phyloP scores from a whole-genome alignment of 192 early-diverging fungal genomes.

The Umbelopsis isabellina region DNA sequence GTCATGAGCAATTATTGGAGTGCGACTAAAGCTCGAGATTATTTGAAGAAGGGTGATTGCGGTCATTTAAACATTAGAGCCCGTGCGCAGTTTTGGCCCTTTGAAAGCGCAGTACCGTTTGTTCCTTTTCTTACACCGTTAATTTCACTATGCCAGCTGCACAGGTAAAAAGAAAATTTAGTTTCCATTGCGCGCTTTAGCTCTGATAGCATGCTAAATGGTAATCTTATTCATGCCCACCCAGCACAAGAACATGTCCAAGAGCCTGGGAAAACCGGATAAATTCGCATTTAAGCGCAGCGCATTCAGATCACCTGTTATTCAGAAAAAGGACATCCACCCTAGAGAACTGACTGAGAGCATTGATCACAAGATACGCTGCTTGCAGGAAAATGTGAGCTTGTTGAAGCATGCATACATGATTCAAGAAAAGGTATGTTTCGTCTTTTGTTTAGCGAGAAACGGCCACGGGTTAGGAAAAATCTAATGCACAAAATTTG shows the following conservation, averaged over 20 bases:
- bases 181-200: too few species aligned
- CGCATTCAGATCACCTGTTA: conserved; percentile 2
- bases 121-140: too few species aligned
- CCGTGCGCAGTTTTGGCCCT: neutral
- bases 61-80: neutral
- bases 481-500: neutral
- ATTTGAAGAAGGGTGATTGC: neutral
- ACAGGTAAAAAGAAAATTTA: too few species aligned
- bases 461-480: neutral
- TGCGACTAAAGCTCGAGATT: neutral
- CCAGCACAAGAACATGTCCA: too few species aligned
- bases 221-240: too few species aligned
- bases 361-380: neutral
- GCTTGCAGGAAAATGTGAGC: neutral
- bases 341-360: neutral
- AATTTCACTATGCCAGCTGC: too few species aligned
- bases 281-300: conserved; percentile 1
- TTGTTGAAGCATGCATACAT: neutral
- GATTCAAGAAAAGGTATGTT: neutral
- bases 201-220: too few species aligned
- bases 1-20: neutral
- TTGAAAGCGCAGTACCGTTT: too few species aligned
- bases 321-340: neutral
- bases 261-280: neutral
- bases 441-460: neutral